Conservation (phyloP, 192 early-diverging fungal species). For the Podila clonocystis region DNA sequence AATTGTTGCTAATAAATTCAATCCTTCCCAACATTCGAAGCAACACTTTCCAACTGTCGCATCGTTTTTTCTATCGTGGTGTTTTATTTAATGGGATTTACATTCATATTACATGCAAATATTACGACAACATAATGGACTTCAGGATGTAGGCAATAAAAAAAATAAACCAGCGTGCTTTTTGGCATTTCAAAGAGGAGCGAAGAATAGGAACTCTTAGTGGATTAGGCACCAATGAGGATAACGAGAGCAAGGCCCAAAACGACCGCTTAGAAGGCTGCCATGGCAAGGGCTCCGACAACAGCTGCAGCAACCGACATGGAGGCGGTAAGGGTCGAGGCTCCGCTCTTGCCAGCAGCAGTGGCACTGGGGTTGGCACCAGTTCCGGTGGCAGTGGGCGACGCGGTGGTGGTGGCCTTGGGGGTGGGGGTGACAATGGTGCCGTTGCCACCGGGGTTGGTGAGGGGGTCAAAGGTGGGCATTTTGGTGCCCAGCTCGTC, state of each 20-base stretch:
- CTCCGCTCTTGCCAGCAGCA: constrained; percentile 5
- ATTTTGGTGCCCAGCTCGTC: constrained; percentile 13
- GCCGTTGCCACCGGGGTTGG: constrained; percentile 40
- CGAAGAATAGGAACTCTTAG: too few relatives aligned
- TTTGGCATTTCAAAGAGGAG: too few relatives aligned
- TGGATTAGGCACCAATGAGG: constrained; percentile 13
- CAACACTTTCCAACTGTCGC: too few relatives aligned
- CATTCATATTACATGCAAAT: too few relatives aligned
- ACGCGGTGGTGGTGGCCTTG: neutral
- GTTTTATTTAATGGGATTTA: too few relatives aligned
- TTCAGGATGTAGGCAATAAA: too few relatives aligned
- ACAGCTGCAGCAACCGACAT: constrained; percentile 2
- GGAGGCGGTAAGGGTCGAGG: constrained; percentile 1
- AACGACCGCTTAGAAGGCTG: neutral
- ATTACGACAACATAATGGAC: too few relatives aligned
- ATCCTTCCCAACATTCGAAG: too few relatives aligned
- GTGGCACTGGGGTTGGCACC: neutral
- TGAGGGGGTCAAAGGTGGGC: constrained; percentile 26
- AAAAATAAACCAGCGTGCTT: too few relatives aligned
- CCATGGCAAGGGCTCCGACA: constrained; percentile 20
- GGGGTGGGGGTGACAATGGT: constrained; percentile 9
- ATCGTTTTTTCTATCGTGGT: too few relatives aligned
- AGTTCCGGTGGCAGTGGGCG: neutral
- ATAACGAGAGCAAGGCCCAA: constrained; percentile 7
- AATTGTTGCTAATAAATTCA: too few relatives aligned